phyloP scores from a whole-genome alignment of 345 rosid genomes.

The Noccaea caerulescens region DNA sequence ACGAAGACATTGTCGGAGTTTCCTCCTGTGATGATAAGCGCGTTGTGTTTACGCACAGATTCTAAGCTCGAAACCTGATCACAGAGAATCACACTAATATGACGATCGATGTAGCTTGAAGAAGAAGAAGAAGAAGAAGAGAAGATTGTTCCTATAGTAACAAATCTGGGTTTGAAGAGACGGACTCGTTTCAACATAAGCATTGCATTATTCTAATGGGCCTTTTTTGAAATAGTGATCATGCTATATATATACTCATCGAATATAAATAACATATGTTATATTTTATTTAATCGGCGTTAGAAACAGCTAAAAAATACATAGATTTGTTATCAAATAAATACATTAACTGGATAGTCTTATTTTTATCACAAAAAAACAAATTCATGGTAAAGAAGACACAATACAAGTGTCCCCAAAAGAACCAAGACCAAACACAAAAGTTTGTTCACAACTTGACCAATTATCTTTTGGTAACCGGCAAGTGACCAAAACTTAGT shows the following conservation, averaged over 20 bases:
- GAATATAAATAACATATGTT: not conserved
- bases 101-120: constrained; percentile 49
- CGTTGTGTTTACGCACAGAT: constrained; percentile 53
- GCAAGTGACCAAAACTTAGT: constrained; percentile 29
- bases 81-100: constrained; percentile 44
- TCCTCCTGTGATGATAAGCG: constrained; percentile 56
- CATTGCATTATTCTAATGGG: constrained; percentile 26
- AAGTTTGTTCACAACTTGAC: constrained; percentile 31
- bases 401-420: constrained; percentile 34
- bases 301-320: not conserved
- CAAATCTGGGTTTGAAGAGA: constrained; percentile 31
- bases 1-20: constrained; percentile 56
- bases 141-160: constrained; percentile 11
- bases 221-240: not conserved
- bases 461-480: constrained; percentile 44
- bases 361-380: not conserved
- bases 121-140: constrained; percentile 40
- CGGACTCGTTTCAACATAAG: constrained; percentile 28
- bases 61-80: constrained; percentile 32
- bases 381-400: constrained; percentile 29
- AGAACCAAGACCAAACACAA: constrained; percentile 18
- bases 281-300: not conserved
- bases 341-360: not conserved
- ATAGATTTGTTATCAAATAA: not conserved
- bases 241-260: no score